phyloP scores from a whole-genome alignment of 164 flowering plant species.

The Vitis vinifera region ASM3070453v1 NC_081816.1:8749501-8750000 shows the following conservation, averaged over 20 bases:
- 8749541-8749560: slow-evolving; percentile 19
- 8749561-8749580: slow-evolving; percentile 28
- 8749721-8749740: slow-evolving; percentile 24
- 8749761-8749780: slow-evolving; percentile 55
- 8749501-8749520: too few species aligned
- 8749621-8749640: background rate
- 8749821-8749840: slow-evolving; percentile 25
- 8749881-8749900: slow-evolving; percentile 9
- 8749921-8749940: slow-evolving; percentile 25
- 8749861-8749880: slow-evolving; percentile 7
- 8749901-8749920: slow-evolving; percentile 3
- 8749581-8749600: slow-evolving; percentile 18
- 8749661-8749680: slow-evolving; percentile 19
- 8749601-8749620: slow-evolving; percentile 33
- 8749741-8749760: slow-evolving; percentile 15
- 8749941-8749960: slow-evolving; percentile 20
- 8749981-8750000: slow-evolving; percentile 16
- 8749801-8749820: slow-evolving; percentile 1
- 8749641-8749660: slow-evolving; percentile 27
- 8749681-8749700: slow-evolving; percentile 33
- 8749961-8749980: background rate
- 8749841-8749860: slow-evolving; percentile 29
- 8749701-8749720: slow-evolving; percentile 53
- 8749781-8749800: background rate
- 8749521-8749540: too few species aligned